A percentile compares a stretch with the other conserved stretches of the same genome.
Evolutionary conservation across 371 early-diverging fungal genomes (phyloP).

Genomic region (Dichotomocladium elegans): DNA sequence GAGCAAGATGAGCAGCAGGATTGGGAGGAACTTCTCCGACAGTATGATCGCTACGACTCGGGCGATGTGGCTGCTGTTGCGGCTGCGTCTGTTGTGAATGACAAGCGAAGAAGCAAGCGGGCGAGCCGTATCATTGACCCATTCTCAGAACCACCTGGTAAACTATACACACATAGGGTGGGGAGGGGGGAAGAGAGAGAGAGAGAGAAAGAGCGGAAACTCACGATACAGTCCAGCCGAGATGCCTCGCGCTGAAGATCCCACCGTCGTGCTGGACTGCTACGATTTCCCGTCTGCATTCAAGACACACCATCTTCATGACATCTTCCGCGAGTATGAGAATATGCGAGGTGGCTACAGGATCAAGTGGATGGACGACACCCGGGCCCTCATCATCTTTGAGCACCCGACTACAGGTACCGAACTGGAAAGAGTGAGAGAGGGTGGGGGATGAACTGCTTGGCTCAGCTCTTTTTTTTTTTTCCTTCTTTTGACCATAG

Average conservation of each 20-base stretch:
- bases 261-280: slow-evolving; percentile 44
- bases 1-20: no score
- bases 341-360: slow-evolving; percentile 65
- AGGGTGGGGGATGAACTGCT: slow-evolving; percentile 71
- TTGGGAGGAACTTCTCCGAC: slow-evolving; percentile 44
- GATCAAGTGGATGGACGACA: slow-evolving; percentile 73
- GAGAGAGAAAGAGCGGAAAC: no score
- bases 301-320: slow-evolving; percentile 52
- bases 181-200: no score
- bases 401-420: slow-evolving; percentile 64
- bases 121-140: slow-evolving; percentile 40
- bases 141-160: slow-evolving; percentile 36
- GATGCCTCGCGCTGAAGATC: slow-evolving; percentile 38
- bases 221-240: slow-evolving; percentile 32
- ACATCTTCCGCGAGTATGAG: slow-evolving; percentile 53
- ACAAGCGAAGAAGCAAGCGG: slow-evolving; percentile 22
- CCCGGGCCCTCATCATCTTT: slow-evolving; percentile 68
- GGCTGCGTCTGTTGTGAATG: slow-evolving; percentile 13
- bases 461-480: no score
- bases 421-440: slow-evolving; percentile 25
- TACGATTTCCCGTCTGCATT: slow-evolving; percentile 50
- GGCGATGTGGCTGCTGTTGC: slow-evolving; percentile 19
- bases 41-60: slow-evolving; percentile 40
- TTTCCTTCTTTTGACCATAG: background rate
- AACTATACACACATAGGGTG: background rate